These are phyloP conservation scores for Aegilops speltoides DNA, from an alignment of 176 grass and related monocot genomes.

Conservation along the genomic window DNA sequence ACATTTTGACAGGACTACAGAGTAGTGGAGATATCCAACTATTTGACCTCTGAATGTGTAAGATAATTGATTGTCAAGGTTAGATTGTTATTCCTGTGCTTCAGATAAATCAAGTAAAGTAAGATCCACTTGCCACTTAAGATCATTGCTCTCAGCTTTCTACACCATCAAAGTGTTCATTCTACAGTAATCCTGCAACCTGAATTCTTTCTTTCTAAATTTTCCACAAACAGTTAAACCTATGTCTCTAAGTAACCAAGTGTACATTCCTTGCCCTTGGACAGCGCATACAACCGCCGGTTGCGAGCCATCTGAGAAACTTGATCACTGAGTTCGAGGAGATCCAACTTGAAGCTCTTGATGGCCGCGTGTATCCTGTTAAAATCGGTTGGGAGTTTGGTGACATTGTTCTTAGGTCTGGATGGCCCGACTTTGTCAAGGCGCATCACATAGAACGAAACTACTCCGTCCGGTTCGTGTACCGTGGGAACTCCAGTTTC, in stretches of 20 bases:
- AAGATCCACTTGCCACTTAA: no score
- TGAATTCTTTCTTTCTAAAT: background rate
- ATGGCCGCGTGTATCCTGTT: constrained; percentile 23
- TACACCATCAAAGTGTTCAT: no score
- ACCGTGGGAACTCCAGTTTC: constrained; percentile 16
- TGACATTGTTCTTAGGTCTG: constrained; percentile 15
- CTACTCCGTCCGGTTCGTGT: constrained; percentile 31
- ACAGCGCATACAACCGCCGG: background rate
- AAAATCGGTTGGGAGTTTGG: background rate
- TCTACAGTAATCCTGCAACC: no score
- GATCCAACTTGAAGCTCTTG: constrained; percentile 19
- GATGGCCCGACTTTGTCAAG: constrained; percentile 30
- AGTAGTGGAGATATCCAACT: no score
- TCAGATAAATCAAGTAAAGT: no score
- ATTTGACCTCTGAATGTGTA: no score
- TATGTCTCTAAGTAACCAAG: background rate
- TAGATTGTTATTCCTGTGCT: no score
- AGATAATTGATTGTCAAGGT: no score
- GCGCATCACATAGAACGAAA: constrained; percentile 13
- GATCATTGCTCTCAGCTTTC: no score
- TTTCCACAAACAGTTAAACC: background rate
- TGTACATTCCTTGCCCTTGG: background rate
- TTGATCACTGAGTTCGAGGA: background rate
- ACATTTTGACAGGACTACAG: no score
- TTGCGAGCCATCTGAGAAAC: background rate